Conservation (phyloP, 2,329 filamentous ascomycete genomes). For the Simplicillium aogashimaense region DNA sequence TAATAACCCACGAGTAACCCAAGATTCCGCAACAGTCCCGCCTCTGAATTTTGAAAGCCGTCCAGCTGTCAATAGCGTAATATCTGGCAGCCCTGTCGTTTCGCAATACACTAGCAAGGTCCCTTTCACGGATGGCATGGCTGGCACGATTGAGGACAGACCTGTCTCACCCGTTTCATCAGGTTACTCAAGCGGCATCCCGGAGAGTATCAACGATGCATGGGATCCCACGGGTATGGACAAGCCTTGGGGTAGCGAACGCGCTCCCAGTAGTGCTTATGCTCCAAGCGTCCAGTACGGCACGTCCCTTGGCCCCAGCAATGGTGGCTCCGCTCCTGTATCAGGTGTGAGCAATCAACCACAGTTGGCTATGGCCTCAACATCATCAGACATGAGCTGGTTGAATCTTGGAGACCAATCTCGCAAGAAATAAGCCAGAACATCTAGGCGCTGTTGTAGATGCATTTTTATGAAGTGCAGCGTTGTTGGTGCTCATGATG, state of each 20-base stretch:
- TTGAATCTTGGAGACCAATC: slow-evolving; percentile 53
- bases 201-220: slow-evolving; percentile 49
- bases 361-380: slow-evolving; percentile 38
- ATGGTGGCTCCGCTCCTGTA: slow-evolving; percentile 19
- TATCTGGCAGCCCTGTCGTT: slow-evolving; percentile 60
- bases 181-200: slow-evolving; percentile 55
- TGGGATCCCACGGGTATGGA: slow-evolving; percentile 39
- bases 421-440: slow-evolving; percentile 10
- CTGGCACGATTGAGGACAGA: slow-evolving; percentile 48
- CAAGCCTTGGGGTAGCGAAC: slow-evolving; percentile 38
- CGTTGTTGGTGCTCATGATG: no score
- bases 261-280: slow-evolving; percentile 43
- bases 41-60: slow-evolving; percentile 56
- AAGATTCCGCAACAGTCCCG: slow-evolving; percentile 61
- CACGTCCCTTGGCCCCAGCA: slow-evolving; percentile 28
- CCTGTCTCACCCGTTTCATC: slow-evolving; percentile 40
- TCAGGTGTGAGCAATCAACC: slow-evolving; percentile 35
- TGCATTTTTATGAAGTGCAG: no score
- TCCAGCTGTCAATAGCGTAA: slow-evolving; percentile 54
- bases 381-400: slow-evolving; percentile 67
- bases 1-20: slow-evolving; percentile 37
- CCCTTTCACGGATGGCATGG: slow-evolving; percentile 45
- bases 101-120: slow-evolving; percentile 45
- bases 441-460: no score
- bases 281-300: slow-evolving; percentile 31